Percentiles rank a stretch among this genome's conserved stretches.
Conservation (phyloP, 805 yeast species). For the Wickerhamomyces chaumierensis region DNA sequence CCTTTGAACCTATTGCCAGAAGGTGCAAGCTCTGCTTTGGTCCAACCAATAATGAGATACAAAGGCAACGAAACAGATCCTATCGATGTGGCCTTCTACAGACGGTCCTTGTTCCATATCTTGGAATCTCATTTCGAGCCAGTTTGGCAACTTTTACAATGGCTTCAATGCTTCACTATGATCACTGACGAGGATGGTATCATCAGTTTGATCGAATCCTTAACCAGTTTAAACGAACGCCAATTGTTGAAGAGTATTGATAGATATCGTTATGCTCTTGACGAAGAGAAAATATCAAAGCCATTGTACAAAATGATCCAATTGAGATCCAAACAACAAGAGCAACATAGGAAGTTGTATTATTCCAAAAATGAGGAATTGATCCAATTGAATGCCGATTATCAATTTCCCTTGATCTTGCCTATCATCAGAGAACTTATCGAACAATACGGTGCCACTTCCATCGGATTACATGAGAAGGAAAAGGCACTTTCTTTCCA, state of each 20-base stretch:
- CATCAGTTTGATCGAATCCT: conserved; percentile 37
- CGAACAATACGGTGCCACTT: conserved; percentile 53
- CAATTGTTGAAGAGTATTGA: conserved; percentile 65
- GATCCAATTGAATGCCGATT: conserved; percentile 27
- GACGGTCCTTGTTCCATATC: conserved; percentile 51
- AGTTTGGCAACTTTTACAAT: conserved; percentile 69
- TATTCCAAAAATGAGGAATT: not conserved
- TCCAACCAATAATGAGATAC: conserved; percentile 17
- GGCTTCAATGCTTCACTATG: conserved; percentile 79
- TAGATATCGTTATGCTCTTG: conserved; percentile 74
- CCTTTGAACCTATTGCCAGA: conserved; percentile 14
- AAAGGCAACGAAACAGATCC: conserved; percentile 25
- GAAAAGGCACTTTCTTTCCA: conserved; percentile 45
- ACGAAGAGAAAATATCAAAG: conserved; percentile 55
- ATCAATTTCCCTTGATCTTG: conserved; percentile 35
- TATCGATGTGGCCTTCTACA: conserved; percentile 43
- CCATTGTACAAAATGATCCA: conserved; percentile 8
- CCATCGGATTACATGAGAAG: conserved; percentile 34
- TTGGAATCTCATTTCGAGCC: conserved; percentile 63
- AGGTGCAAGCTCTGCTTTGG: conserved; percentile 12
- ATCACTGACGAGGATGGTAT: conserved; percentile 56
- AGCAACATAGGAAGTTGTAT: conserved; percentile 31
- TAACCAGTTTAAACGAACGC: conserved; percentile 48
- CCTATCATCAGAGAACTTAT: conserved; percentile 71
- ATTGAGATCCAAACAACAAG: not conserved